Evolutionary conservation across 2,329 filamentous ascomycete genomes (phyloP).

Genomic region (Nemania bipapillata): DNA sequence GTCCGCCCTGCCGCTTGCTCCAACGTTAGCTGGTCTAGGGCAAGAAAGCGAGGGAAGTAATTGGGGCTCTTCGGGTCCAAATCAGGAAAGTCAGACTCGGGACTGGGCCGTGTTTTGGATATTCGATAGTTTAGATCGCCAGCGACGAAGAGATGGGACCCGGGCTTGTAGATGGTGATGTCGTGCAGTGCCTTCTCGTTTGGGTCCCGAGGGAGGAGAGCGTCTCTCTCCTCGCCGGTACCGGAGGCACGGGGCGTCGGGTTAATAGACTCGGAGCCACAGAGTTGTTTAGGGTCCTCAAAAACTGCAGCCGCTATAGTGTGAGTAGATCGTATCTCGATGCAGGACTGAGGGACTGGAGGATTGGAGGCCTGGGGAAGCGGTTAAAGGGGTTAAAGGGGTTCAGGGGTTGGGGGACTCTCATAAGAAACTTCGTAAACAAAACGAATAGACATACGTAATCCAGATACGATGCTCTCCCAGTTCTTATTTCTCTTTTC

Average conservation of each 20-base stretch:
- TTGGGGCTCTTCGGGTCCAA: conserved; percentile 64
- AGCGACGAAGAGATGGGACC: conserved; percentile 82
- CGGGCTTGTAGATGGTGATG: conserved; percentile 77
- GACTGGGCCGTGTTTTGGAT: conserved; percentile 70
- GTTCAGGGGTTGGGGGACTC: too few species aligned
- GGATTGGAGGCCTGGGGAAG: too few species aligned
- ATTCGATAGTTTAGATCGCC: conserved; percentile 98
- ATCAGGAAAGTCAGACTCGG: conserved; percentile 71
- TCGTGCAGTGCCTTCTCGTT: conserved; percentile 60
- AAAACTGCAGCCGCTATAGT: conserved; percentile 67
- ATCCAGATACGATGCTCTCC: conserved; percentile 80
- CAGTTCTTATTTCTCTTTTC: conserved; percentile 85
- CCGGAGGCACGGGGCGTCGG: conserved; percentile 33
- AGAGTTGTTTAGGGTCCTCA: conserved; percentile 60
- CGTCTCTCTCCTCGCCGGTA: conserved; percentile 40
- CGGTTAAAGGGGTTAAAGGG: too few species aligned
- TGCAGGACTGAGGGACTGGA: not conserved
- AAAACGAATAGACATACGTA: too few species aligned
- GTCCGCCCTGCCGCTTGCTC: conserved; percentile 76
- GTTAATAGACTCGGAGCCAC: conserved; percentile 12
- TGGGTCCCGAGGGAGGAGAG: conserved; percentile 42
- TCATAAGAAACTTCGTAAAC: too few species aligned
- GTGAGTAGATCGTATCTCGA: conserved; percentile 16
- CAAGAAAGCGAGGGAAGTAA: conserved; percentile 75
- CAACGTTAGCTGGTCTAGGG: conserved; percentile 79